Percentiles rank a stretch among this genome's conserved stretches.
Conservation (phyloP, 805 yeast genomes). For the Yarrowia sp. region DNA sequence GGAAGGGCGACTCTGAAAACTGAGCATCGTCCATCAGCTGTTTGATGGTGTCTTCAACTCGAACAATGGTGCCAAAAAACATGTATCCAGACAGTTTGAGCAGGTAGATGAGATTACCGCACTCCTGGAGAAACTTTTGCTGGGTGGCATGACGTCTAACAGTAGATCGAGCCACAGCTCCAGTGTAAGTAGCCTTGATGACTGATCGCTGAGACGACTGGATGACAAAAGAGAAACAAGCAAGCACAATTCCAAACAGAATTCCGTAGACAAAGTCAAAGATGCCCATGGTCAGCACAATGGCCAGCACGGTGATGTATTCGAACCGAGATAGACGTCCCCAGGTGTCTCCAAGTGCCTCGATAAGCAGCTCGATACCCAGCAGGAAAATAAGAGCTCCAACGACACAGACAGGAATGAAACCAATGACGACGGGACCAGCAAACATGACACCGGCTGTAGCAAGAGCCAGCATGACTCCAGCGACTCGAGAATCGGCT, state of each 20-base stretch:
- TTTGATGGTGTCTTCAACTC: slow-evolving; percentile 75
- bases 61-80: slow-evolving; percentile 93
- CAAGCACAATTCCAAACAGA: slow-evolving; percentile 81
- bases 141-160: slow-evolving; percentile 89
- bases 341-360: slow-evolving; percentile 79
- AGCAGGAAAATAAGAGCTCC: slow-evolving; percentile 86
- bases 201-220: slow-evolving; percentile 85
- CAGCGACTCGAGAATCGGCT: slow-evolving; percentile 85
- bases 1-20: slow-evolving; percentile 55
- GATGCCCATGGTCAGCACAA: slow-evolving; percentile 92
- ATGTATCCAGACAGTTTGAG: slow-evolving; percentile 82
- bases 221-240: slow-evolving; percentile 92
- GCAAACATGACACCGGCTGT: slow-evolving; percentile 76
- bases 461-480: slow-evolving; percentile 79
- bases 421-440: slow-evolving; percentile 92
- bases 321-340: slow-evolving; percentile 74
- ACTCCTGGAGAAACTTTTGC: slow-evolving; percentile 74
- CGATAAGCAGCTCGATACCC: slow-evolving; percentile 86
- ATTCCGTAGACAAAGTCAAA: slow-evolving; percentile 95
- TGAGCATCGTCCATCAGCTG: slow-evolving; percentile 54
- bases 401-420: slow-evolving; percentile 92
- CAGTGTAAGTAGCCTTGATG: slow-evolving; percentile 76
- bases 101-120: slow-evolving; percentile 87
- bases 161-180: slow-evolving; percentile 85
- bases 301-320: slow-evolving; percentile 75